Evolutionary conservation across 2,329 filamentous ascomycete genomes (phyloP).

Genomic region (Fusarium denticulatum): DNA sequence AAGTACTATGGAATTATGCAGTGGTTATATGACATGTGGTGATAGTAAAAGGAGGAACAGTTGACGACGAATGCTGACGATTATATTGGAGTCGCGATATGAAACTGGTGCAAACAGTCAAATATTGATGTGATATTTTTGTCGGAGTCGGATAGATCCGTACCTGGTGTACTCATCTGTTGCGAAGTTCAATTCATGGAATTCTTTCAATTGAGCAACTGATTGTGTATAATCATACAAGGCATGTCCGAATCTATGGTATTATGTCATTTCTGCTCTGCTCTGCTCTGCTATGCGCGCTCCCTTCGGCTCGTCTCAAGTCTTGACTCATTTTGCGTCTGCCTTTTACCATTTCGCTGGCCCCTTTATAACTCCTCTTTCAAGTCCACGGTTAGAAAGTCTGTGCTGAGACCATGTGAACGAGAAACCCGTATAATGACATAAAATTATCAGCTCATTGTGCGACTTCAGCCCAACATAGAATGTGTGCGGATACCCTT

Average conservation of each 20-base stretch:
- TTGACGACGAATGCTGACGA: background rate
- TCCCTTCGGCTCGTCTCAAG: background rate
- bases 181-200: background rate
- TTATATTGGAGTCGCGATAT: background rate
- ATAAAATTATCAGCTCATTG: constrained; percentile 14
- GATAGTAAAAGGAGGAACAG: background rate
- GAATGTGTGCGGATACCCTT: constrained; percentile 65
- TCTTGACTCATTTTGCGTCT: constrained; percentile 18
- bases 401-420: background rate
- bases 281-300: background rate
- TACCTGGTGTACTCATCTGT: background rate
- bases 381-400: constrained; percentile 25
- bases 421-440: constrained; percentile 23
- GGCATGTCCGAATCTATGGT: constrained; percentile 34
- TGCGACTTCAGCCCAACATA: constrained; percentile 56
- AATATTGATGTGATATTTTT: background rate
- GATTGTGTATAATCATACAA: constrained; percentile 29
- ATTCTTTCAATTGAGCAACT: constrained; percentile 1
- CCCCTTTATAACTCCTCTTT: constrained; percentile 33
- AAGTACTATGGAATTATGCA: background rate
- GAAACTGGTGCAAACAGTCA: background rate
- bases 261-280: constrained; percentile 29
- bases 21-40: background rate
- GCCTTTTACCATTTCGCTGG: constrained; percentile 36
- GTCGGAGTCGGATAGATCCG: background rate